Percentiles rank a stretch among this genome's conserved stretches.
phyloP scores from a whole-genome alignment of 768 basidiomycete species.

The Rhodotorula graminis region DNA sequence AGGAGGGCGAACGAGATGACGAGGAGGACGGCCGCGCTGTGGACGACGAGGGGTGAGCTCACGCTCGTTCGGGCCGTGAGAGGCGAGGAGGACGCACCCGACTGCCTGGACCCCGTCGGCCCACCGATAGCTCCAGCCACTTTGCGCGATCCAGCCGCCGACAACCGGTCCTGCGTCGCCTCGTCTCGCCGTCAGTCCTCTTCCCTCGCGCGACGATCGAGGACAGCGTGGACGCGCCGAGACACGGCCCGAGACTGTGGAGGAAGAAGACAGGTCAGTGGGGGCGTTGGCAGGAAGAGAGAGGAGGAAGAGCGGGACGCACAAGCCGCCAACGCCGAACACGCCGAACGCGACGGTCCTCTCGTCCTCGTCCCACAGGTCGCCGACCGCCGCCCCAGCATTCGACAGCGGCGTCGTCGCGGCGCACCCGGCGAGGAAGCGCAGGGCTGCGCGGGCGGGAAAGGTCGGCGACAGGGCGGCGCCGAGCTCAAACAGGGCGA shows the following conservation, averaged over 20 bases:
- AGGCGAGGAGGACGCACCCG: not conserved
- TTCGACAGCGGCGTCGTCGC: slow-evolving; percentile 13
- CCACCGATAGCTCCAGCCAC: not conserved
- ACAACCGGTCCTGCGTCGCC: not conserved
- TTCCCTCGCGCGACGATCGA: not conserved
- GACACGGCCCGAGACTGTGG: not conserved
- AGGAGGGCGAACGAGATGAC: slow-evolving; percentile 51
- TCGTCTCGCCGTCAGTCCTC: not conserved
- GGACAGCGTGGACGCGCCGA: not conserved
- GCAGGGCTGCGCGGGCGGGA: not conserved
- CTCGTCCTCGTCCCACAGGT: slow-evolving; percentile 3
- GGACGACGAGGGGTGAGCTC: too few relatives aligned
- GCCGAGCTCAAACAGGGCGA: slow-evolving; percentile 11
- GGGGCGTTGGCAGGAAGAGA: not conserved
- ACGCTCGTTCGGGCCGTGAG: too few relatives aligned
- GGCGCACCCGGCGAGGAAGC: slow-evolving; percentile 20
- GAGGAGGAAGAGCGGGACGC: not conserved
- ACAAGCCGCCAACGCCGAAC: slow-evolving; percentile 7
- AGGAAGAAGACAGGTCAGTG: not conserved
- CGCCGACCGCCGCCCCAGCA: slow-evolving; percentile 7
- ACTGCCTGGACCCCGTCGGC: not conserved
- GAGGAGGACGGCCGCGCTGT: slow-evolving; percentile 1
- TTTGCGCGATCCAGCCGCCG: not conserved
- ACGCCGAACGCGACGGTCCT: not conserved
- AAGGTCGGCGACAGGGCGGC: slow-evolving; percentile 6